phyloP scores from a whole-genome alignment of 257 asterid genomes.

The Salvia hispanica region DNA sequence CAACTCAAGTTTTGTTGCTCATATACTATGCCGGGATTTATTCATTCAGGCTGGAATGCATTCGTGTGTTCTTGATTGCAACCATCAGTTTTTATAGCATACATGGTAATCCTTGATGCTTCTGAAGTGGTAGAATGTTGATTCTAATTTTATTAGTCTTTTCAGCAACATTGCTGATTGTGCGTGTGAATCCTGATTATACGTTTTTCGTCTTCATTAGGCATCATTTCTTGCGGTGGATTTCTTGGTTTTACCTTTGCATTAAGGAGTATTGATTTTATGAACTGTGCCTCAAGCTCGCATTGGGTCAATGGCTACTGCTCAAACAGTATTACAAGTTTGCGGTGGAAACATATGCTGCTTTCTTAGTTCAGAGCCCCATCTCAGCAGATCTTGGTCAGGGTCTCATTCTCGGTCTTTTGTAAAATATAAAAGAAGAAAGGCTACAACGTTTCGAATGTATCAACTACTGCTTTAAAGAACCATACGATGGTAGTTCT shows the following conservation, averaged over 20 bases:
- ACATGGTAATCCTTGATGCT: too few species aligned
- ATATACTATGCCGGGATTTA: too few species aligned
- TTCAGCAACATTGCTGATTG: neutral
- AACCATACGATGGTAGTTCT: constrained; percentile 4
- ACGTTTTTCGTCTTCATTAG: constrained; percentile 26
- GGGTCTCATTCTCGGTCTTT: constrained; percentile 31
- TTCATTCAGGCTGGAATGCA: too few species aligned
- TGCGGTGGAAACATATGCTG: constrained; percentile 37
- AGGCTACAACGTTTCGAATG: constrained; percentile 17
- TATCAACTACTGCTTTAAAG: neutral
- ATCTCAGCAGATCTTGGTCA: constrained; percentile 33
- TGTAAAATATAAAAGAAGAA: constrained; percentile 43
- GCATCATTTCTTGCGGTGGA: constrained; percentile 25
- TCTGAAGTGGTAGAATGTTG: too few species aligned
- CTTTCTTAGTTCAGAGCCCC: constrained; percentile 34
- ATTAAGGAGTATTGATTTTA: constrained; percentile 20
- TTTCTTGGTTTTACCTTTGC: constrained; percentile 15
- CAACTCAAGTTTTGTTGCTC: too few species aligned
- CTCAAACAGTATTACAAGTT: constrained; percentile 45
- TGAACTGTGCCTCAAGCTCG: constrained; percentile 22
- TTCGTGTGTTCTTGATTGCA: too few species aligned
- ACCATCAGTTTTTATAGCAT: too few species aligned
- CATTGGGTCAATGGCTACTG: constrained; percentile 44
- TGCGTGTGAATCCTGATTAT: constrained; percentile 3
- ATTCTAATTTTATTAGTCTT: too few species aligned